Conservation (phyloP, 257 asterid species). For the Solanum acaule region DNA sequence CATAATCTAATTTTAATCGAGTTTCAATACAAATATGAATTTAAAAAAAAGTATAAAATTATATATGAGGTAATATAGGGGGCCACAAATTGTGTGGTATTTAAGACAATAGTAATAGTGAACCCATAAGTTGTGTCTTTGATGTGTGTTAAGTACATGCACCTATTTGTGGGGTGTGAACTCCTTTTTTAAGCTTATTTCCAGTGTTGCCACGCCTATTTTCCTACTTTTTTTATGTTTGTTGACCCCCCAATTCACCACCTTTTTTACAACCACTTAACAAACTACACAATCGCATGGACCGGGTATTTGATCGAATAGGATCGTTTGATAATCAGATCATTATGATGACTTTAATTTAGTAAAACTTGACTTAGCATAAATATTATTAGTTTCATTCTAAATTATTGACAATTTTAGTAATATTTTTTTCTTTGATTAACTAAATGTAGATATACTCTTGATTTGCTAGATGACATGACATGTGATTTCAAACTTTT, state of each 20-base stretch:
- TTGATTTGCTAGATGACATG: too few species aligned
- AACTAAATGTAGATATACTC: too few species aligned
- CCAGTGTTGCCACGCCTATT: constrained; percentile 22
- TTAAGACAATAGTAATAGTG: not conserved
- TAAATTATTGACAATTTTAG: too few species aligned
- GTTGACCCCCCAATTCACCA: not conserved
- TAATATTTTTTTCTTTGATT: too few species aligned
- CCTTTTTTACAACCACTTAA: not conserved
- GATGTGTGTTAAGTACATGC: not conserved
- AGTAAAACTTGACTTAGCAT: not conserved
- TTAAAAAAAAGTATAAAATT: not conserved
- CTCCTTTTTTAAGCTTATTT: not conserved
- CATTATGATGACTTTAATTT: not conserved
- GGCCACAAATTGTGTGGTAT: not conserved
- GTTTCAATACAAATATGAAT: accelerated
- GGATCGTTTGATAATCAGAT: not conserved
- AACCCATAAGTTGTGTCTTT: not conserved
- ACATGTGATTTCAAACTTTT: accelerated
- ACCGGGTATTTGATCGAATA: not conserved
- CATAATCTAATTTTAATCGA: too few species aligned
- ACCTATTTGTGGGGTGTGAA: not conserved
- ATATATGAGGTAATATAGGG: not conserved
- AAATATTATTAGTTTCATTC: not conserved
- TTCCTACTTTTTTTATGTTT: not conserved
- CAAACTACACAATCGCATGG: not conserved